Percentiles rank a stretch among this genome's conserved stretches.
These are phyloP conservation scores for Cruciata laevipes DNA, from an alignment of 257 asterid species.

Conservation along the genomic window DNA sequence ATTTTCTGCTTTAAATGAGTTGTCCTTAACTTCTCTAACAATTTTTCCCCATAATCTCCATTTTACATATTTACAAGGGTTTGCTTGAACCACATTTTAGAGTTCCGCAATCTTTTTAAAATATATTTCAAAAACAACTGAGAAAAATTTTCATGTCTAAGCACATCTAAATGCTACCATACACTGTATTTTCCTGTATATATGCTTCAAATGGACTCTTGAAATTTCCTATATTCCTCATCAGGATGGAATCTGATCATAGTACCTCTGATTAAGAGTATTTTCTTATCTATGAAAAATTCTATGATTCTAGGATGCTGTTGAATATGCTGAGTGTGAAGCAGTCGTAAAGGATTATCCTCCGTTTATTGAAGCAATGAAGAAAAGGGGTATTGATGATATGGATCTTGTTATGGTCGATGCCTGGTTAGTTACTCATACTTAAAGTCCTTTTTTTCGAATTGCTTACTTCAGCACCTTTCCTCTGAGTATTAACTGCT, in stretches of 20 bases:
- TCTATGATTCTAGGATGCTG: conserved; percentile 50
- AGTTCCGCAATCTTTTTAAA: not conserved
- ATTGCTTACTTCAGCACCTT: not conserved
- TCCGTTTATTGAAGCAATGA: conserved; percentile 94
- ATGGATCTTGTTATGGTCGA: conserved; percentile 99
- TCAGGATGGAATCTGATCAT: not conserved
- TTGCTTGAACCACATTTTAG: not conserved
- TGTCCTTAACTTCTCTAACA: no score
- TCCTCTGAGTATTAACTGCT: not conserved
- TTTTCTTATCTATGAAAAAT: conserved; percentile 14
- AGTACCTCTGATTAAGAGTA: not conserved
- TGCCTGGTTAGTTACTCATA: conserved; percentile 57
- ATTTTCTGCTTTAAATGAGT: no score
- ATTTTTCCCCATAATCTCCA: no score
- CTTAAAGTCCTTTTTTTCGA: not conserved
- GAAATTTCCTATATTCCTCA: no score
- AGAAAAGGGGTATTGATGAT: conserved; percentile 96
- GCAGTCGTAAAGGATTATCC: conserved; percentile 84
- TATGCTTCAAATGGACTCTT: not conserved
- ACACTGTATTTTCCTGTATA: not conserved
- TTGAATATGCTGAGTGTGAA: conserved; percentile 97
- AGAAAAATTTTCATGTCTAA: not conserved
- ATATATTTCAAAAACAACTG: not conserved
- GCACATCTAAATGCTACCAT: not conserved
- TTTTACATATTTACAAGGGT: no score